phyloP scores from a whole-genome alignment of 1,284 basidiomycete genomes.

The Puccinia coronata region DNA sequence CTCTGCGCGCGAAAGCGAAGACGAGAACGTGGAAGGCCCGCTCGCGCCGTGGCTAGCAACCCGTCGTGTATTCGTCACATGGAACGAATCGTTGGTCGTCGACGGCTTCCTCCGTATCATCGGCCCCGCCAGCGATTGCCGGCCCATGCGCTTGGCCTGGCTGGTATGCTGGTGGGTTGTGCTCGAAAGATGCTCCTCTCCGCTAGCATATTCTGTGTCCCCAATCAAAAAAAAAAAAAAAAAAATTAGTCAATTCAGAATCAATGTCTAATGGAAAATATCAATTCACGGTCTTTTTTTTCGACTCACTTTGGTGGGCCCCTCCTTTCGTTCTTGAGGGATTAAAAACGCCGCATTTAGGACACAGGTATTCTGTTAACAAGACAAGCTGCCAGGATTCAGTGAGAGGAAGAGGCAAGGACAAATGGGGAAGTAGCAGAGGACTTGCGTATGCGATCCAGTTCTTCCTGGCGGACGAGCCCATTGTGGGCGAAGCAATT shows the following conservation, averaged over 20 bases:
- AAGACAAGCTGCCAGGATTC: too few relatives aligned
- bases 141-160: background rate
- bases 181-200: background rate
- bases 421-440: background rate
- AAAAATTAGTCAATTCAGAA: too few relatives aligned
- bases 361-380: slow-evolving; percentile 35
- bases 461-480: slow-evolving; percentile 81
- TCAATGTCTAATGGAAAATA: background rate
- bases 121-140: slow-evolving; percentile 9
- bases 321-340: slow-evolving; percentile 17
- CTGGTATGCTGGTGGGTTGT: background rate
- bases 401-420: too few relatives aligned
- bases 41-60: background rate
- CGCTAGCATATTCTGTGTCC: background rate
- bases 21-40: background rate
- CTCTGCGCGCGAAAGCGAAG: background rate
- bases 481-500: slow-evolving; percentile 94
- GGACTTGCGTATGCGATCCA: slow-evolving; percentile 84
- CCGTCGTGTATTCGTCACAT: slow-evolving; percentile 10
- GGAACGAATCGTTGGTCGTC: background rate
- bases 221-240: too few relatives aligned
- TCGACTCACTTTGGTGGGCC: slow-evolving; percentile 13
- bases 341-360: slow-evolving; percentile 48
- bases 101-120: background rate
- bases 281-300: background rate